Percentiles rank a stretch among this genome's conserved stretches.
phyloP scores from a whole-genome alignment of 208 protist species.

The Crithidia acanthocephali region DNA sequence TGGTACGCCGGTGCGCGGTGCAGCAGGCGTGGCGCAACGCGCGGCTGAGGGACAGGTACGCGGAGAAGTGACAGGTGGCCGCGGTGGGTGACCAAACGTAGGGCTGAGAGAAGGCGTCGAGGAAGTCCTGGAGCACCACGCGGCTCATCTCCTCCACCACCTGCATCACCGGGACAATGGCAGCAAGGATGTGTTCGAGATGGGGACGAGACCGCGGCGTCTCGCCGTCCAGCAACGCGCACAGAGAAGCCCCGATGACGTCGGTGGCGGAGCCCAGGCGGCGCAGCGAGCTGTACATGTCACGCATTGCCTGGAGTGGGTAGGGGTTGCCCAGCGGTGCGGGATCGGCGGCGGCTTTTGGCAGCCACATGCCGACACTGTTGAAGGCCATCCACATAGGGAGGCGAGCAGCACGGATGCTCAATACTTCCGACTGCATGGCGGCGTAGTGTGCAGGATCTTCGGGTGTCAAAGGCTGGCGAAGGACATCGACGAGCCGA shows the following conservation, averaged over 20 bases:
- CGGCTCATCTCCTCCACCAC: slow-evolving; percentile 36
- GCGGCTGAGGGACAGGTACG: slow-evolving; percentile 37
- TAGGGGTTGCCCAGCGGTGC: slow-evolving; percentile 52
- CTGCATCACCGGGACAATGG: slow-evolving; percentile 35
- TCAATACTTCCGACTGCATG: slow-evolving; percentile 1
- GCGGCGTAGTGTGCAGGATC: slow-evolving; percentile 22
- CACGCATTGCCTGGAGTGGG: slow-evolving; percentile 43
- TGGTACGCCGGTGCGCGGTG: slow-evolving; percentile 35
- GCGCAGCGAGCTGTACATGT: slow-evolving; percentile 59
- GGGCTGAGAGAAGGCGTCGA: slow-evolving; percentile 46
- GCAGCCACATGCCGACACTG: slow-evolving; percentile 35
- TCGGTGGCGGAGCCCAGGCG: slow-evolving; percentile 57
- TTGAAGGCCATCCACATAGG: slow-evolving; percentile 44
- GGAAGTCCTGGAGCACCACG: slow-evolving; percentile 53
- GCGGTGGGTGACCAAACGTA: slow-evolving; percentile 34
- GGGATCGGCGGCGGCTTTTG: slow-evolving; percentile 49
- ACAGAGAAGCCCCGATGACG: slow-evolving; percentile 36
- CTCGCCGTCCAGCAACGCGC: slow-evolving; percentile 5
- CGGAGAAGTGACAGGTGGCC: slow-evolving; percentile 44
- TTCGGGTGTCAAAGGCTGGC: slow-evolving; percentile 20
- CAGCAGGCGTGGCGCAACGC: slow-evolving; percentile 41
- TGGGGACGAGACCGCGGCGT: not conserved
- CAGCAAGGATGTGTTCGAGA: slow-evolving; percentile 11
- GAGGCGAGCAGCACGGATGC: not conserved
- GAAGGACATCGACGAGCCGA: slow-evolving; percentile 39